Base-by-base conservation (phyloP, 2,329 filamentous ascomycete genomes). In the Penicillium rolfsii region DNA sequence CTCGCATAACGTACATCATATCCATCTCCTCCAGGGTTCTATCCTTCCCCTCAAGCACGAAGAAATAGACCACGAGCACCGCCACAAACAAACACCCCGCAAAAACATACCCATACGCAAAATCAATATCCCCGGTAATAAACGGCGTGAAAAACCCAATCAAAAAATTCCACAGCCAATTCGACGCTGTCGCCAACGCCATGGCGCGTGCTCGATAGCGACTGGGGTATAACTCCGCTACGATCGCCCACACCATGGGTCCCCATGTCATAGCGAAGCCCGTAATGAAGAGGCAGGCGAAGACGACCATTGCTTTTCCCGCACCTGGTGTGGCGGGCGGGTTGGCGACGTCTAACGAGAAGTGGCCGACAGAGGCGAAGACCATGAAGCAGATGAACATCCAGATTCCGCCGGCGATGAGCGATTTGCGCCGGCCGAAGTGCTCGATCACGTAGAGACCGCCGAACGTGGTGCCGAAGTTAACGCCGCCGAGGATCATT, bases 121-220 rank as follows among this genome's bases (percentile, higher is more conserved):
- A 93, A 67, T 89, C 85, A 60, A 93, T 92, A 4, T 85, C 83
- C 0, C 80, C 77, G 0, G 88, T 90, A 73, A 93, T 92, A 74
- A 91, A 92, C 0, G 90, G 88, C 0, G 90, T 91, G 80, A 92
- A 91, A 80, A 93, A 93, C 0, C 85, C 84, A 62, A 90, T 81
- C 68, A 89, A 75, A 74, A 91, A 91, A 73, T 91, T 89, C 87
- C 87, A 90, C 14, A 76, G 61, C 90, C 90, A 93, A 77, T 93
- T 93, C 12, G 89, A 86, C 0, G 89, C 85, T 2, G 89, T 91
- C 16, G 89, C 89, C 28, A 93, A 79, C 1, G 89, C 90, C 84
- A 92, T 91, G 50, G 87, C 87, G 74, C 91, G 90, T 56, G 90
- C 89, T 70, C 90, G 85, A 61, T 78, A 79, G 36, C 77, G 74